Conservation (phyloP, 306 rosid species). For the Ormosia semicastrata region DNA sequence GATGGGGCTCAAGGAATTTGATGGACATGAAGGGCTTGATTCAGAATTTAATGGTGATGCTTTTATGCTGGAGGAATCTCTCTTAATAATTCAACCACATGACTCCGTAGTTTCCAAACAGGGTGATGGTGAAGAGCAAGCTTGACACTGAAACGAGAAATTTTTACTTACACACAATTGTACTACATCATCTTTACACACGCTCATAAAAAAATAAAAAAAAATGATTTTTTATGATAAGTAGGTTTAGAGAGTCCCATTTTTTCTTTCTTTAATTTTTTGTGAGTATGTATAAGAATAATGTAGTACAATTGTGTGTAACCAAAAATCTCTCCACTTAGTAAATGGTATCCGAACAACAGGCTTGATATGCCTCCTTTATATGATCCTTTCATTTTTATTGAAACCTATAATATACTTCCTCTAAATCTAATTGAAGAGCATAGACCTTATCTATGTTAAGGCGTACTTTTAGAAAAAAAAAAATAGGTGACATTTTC, state of each 20-base stretch:
- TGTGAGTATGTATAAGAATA: too few relatives aligned
- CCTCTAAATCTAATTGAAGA: neutral
- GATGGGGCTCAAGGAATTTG: slow-evolving; percentile 59
- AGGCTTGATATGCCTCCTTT: neutral
- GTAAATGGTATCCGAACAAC: neutral
- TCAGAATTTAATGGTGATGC: slow-evolving; percentile 28
- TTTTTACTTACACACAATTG: too few relatives aligned
- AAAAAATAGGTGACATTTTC: neutral
- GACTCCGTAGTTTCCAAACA: neutral
- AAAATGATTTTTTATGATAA: too few relatives aligned
- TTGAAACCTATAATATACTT: neutral
- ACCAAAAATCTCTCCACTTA: too few relatives aligned
- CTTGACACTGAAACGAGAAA: neutral
- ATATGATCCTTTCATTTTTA: neutral
- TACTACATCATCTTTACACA: too few relatives aligned
- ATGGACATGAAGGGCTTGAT: slow-evolving; percentile 57
- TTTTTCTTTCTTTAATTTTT: too few relatives aligned
- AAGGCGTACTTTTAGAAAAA: neutral
- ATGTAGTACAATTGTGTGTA: too few relatives aligned
- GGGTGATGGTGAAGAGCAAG: neutral
- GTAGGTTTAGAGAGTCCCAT: too few relatives aligned
- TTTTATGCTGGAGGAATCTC: slow-evolving; percentile 29
- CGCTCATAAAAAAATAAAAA: too few relatives aligned
- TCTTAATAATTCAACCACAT: slow-evolving; percentile 7
- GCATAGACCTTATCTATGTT: neutral